These are phyloP conservation scores for Saccharomycopsis oosterbeekiorum DNA, from an alignment of 805 yeast species.

Conservation along the genomic window DNA sequence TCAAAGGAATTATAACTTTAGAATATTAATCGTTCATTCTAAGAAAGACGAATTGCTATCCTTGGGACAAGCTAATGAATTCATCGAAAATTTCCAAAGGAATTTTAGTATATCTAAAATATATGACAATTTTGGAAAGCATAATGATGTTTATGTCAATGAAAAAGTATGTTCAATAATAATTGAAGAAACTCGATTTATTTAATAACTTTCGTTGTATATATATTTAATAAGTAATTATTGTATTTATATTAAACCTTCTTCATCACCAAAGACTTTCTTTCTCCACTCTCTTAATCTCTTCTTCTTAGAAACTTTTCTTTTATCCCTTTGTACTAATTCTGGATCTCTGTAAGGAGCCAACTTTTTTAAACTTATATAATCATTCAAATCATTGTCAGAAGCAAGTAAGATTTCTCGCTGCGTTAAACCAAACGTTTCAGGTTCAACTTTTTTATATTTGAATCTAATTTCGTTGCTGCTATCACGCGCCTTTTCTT, in stretches of 20 bases:
- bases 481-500: conserved; percentile 33
- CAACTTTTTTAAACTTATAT: conserved; percentile 79
- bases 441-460: conserved; percentile 94
- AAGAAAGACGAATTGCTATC: conserved; percentile 55
- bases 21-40: conserved; percentile 47
- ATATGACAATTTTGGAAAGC: conserved; percentile 42
- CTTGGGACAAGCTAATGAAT: conserved; percentile 36
- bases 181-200: not conserved
- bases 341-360: conserved; percentile 86
- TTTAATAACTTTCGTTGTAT: not conserved
- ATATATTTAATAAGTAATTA: not conserved
- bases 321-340: conserved; percentile 60
- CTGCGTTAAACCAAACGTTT: conserved; percentile 74
- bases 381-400: conserved; percentile 75
- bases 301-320: conserved; percentile 75
- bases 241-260: conserved; percentile 26
- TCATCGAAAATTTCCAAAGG: conserved; percentile 28
- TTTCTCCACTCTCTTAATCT: conserved; percentile 85
- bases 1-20: not conserved
- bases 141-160: conserved; percentile 52
- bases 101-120: conserved; percentile 18
- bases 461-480: conserved; percentile 51
- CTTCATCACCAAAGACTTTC: conserved; percentile 59
- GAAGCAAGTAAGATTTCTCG: conserved; percentile 87
- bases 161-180: conserved; percentile 28